These are phyloP conservation scores for Talaromyces islandicus DNA, from an alignment of 2,329 filamentous ascomycete genomes.

Conservation along the genomic window DNA sequence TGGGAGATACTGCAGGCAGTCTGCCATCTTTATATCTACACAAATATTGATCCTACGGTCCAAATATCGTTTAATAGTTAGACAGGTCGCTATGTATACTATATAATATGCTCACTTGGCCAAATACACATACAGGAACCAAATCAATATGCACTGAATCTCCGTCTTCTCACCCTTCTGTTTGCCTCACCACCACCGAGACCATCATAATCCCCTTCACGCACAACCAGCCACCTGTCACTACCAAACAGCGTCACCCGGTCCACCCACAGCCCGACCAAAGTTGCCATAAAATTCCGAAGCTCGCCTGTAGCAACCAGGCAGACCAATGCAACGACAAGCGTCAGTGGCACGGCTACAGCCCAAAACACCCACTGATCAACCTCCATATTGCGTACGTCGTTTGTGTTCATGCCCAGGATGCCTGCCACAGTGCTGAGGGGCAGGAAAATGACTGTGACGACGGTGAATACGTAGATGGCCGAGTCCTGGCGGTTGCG, in stretches of 20 bases:
- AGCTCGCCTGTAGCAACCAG: background rate
- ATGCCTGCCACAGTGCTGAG: slow-evolving; percentile 26
- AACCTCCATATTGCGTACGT: slow-evolving; percentile 18
- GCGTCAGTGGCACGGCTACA: slow-evolving; percentile 11
- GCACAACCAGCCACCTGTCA: too few species aligned
- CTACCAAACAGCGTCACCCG: background rate
- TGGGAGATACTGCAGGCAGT: background rate
- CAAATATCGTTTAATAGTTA: too few species aligned
- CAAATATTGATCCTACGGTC: too few species aligned
- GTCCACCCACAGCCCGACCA: background rate
- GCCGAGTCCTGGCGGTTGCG: slow-evolving; percentile 21
- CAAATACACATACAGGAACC: too few species aligned
- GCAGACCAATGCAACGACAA: background rate
- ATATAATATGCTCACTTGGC: too few species aligned
- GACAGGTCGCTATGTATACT: too few species aligned
- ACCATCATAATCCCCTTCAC: background rate
- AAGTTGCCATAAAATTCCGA: background rate
- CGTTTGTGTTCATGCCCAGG: slow-evolving; percentile 25
- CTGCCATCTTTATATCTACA: too few species aligned
- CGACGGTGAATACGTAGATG: slow-evolving; percentile 26
- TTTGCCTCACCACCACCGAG: background rate
- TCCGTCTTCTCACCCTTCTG: background rate
- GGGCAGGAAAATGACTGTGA: slow-evolving; percentile 26
- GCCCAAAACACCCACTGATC: slow-evolving; percentile 20
- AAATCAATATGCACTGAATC: background rate